Percentiles rank a stretch among this genome's conserved stretches.
Conservation (phyloP, 2,329 filamentous ascomycete genomes). For the Penicillium sp. region DNA sequence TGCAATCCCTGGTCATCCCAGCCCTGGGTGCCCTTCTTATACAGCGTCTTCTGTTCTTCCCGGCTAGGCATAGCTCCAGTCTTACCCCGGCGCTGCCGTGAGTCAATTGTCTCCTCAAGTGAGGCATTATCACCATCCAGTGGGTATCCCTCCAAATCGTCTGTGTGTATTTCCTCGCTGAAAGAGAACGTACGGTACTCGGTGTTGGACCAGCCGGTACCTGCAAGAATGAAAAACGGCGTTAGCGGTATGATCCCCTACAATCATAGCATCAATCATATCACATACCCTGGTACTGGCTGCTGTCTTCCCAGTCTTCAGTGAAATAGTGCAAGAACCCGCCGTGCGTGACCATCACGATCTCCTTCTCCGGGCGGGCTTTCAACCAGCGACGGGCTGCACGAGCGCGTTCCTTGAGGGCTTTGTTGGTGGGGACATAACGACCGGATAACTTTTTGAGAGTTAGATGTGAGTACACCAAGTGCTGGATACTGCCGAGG, state of each 20-base stretch:
- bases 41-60: constrained; percentile 41
- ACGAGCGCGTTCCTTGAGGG: constrained; percentile 62
- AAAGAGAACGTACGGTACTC: constrained; percentile 71
- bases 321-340: constrained; percentile 83
- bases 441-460: constrained; percentile 28
- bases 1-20: constrained; percentile 48
- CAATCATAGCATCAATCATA: not conserved
- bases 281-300: constrained; percentile 46
- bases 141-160: constrained; percentile 43
- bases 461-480: not conserved
- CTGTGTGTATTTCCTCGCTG: constrained; percentile 51
- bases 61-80: constrained; percentile 34
- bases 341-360: constrained; percentile 78
- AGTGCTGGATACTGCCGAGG: not conserved
- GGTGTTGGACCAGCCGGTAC: constrained; percentile 72
- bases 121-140: constrained; percentile 43
- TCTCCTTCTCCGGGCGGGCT: constrained; percentile 58
- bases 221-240: constrained; percentile 38
- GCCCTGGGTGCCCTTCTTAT: constrained; percentile 40
- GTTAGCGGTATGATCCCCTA: not conserved
- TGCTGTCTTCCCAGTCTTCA: constrained; percentile 70
- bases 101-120: constrained; percentile 44
- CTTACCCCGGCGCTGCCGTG: constrained; percentile 44
- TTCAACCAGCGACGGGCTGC: constrained; percentile 60
- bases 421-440: constrained; percentile 49